Conservation (phyloP, 1,139 yeast species). For the Diutina sp. region DNA sequence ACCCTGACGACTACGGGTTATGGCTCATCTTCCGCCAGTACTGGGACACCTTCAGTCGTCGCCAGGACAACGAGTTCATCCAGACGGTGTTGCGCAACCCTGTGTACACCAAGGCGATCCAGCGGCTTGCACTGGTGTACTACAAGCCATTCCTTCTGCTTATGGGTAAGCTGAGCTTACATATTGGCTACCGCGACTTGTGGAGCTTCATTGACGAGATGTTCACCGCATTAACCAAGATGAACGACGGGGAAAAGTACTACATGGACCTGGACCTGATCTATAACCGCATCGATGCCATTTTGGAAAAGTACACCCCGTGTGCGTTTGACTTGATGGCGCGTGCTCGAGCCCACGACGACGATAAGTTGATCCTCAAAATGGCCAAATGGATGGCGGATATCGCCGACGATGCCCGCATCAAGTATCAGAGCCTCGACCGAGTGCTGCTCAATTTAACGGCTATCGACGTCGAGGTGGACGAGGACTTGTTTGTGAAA, state of each 20-base stretch:
- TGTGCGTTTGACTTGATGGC: not conserved
- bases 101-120: not conserved
- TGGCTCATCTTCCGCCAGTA: constrained; percentile 1
- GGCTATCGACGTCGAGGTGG: not conserved
- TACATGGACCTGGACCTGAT: constrained; percentile 1
- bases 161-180: not conserved
- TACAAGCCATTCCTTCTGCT: not conserved
- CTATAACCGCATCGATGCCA: not conserved
- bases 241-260: constrained; percentile 2
- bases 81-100: not conserved
- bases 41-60: not conserved
- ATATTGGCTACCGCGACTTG: not conserved
- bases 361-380: not conserved
- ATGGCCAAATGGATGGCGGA: not conserved
- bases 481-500: not conserved
- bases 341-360: not conserved
- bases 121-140: not conserved
- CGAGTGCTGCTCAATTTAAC: not conserved
- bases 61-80: not conserved
- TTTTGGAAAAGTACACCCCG: not conserved
- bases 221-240: not conserved
- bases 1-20: not conserved
- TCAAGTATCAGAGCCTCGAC: not conserved
- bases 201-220: not conserved
- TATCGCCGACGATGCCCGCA: not conserved